Conservation (phyloP, 2,329 filamentous ascomycete species). For the Colletotrichum falcatum region DNA sequence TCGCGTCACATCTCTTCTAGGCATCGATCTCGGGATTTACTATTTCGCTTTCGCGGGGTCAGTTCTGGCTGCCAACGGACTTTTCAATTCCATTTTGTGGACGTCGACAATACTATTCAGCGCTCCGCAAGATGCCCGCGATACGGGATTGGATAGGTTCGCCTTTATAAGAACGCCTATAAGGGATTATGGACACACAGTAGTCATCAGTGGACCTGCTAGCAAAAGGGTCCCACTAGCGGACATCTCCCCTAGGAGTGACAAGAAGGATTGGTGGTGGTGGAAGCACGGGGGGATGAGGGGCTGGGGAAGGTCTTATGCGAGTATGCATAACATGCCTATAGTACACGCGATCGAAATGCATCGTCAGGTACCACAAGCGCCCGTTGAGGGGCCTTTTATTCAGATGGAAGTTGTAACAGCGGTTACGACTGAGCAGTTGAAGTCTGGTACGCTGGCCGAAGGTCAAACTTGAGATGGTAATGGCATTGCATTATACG, state of each 20-base stretch:
- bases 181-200: conserved; percentile 31
- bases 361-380: background rate
- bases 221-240: conserved; percentile 20
- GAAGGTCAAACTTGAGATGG: background rate
- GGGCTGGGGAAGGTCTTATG: conserved; percentile 31
- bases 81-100: conserved; percentile 56
- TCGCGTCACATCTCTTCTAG: conserved; percentile 68
- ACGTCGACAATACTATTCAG: conserved; percentile 44
- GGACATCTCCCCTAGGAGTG: background rate
- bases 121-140: conserved; percentile 46
- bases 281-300: conserved; percentile 29
- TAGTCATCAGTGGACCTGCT: conserved; percentile 24
- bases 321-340: conserved; percentile 13
- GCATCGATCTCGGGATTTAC: conserved; percentile 55
- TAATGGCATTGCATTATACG: background rate
- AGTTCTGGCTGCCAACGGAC: conserved; percentile 62
- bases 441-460: background rate
- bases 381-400: conserved; percentile 16
- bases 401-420: conserved; percentile 60
- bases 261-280: conserved; percentile 35
- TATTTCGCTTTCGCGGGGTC: conserved; percentile 66
- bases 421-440: conserved; percentile 54
- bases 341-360: conserved; percentile 7
- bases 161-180: conserved; percentile 44
- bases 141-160: conserved; percentile 44